phyloP scores from a whole-genome alignment of 2,329 filamentous ascomycete genomes.

The Paecilomyces sp. region DNA sequence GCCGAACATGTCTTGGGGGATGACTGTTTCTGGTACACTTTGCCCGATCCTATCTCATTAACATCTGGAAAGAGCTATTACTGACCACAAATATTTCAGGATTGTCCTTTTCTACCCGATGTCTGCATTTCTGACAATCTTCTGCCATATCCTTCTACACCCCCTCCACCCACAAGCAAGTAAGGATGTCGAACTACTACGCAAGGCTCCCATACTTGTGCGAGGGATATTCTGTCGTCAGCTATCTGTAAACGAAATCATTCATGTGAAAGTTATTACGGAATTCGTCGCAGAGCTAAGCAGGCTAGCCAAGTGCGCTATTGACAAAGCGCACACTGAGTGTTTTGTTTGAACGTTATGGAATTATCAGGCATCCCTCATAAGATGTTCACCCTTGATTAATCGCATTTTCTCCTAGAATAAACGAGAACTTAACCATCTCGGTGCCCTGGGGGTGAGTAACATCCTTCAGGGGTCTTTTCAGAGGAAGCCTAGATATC shows the following conservation, averaged over 20 bases:
- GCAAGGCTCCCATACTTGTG: conserved; percentile 37
- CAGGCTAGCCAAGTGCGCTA: conserved; percentile 38
- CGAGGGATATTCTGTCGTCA: conserved; percentile 25
- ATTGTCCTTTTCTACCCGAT: conserved; percentile 52
- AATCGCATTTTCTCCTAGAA: no score
- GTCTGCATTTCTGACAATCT: conserved; percentile 47
- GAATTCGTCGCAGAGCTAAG: conserved; percentile 40
- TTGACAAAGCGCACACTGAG: conserved; percentile 31
- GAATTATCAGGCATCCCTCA: no score
- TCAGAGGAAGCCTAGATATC: neutral
- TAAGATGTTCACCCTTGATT: no score
- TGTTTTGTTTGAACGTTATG: conserved; percentile 1
- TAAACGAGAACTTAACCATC: no score
- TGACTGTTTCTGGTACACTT: conserved; percentile 45
- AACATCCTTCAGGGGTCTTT: neutral
- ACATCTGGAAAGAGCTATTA: neutral
- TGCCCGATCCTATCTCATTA: conserved; percentile 10
- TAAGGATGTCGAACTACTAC: conserved; percentile 43
- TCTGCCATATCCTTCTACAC: conserved; percentile 47
- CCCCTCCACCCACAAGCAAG: conserved; percentile 38
- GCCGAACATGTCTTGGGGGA: conserved; percentile 37
- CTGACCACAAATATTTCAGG: conserved; percentile 28
- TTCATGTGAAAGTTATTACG: conserved; percentile 35
- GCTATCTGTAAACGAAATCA: conserved; percentile 27
- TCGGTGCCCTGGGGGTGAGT: no score